Conservation (phyloP, 2,329 filamentous ascomycete genomes). For the Paracorniculantispora psalliotae region DNA sequence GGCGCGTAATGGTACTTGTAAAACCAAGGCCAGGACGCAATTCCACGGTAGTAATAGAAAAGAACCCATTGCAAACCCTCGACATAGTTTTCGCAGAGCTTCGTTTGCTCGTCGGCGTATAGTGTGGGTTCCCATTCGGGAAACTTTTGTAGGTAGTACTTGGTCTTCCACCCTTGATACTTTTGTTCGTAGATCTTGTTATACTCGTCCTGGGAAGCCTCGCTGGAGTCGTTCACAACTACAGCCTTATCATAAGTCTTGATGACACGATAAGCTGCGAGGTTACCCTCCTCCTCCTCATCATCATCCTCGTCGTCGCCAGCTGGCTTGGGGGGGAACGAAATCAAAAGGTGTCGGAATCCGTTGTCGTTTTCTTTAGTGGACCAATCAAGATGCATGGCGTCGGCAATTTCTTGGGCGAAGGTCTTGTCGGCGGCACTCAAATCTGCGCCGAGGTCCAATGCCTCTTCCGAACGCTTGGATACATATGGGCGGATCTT, state of each 20-base stretch:
- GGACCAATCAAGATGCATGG: constrained; percentile 52
- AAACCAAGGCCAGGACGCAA: constrained; percentile 98
- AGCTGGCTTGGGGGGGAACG: constrained; percentile 40
- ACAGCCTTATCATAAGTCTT: constrained; percentile 88
- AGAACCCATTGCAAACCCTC: constrained; percentile 97
- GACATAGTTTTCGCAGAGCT: constrained; percentile 91
- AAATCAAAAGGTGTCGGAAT: constrained; percentile 46
- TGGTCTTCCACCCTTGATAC: constrained; percentile 88
- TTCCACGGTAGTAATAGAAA: constrained; percentile 95
- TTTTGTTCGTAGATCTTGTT: constrained; percentile 85
- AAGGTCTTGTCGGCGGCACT: constrained; percentile 88
- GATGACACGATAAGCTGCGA: constrained; percentile 79
- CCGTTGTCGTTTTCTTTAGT: constrained; percentile 54
- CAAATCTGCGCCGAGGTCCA: constrained; percentile 69
- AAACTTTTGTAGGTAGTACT: constrained; percentile 89
- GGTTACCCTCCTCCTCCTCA: constrained; percentile 69
- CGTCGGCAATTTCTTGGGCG: constrained; percentile 75
- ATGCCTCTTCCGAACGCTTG: constrained; percentile 56
- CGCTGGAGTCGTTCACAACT: constrained; percentile 71
- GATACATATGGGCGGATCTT: constrained; percentile 78
- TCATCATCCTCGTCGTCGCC: constrained; percentile 64
- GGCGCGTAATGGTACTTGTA: constrained; percentile 96
- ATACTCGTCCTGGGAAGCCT: constrained; percentile 73
- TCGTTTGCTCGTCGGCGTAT: constrained; percentile 67
- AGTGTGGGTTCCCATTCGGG: constrained; percentile 76